phyloP scores from a whole-genome alignment of 805 yeast genomes.

The Zygosaccharomyces rouxii region DNA sequence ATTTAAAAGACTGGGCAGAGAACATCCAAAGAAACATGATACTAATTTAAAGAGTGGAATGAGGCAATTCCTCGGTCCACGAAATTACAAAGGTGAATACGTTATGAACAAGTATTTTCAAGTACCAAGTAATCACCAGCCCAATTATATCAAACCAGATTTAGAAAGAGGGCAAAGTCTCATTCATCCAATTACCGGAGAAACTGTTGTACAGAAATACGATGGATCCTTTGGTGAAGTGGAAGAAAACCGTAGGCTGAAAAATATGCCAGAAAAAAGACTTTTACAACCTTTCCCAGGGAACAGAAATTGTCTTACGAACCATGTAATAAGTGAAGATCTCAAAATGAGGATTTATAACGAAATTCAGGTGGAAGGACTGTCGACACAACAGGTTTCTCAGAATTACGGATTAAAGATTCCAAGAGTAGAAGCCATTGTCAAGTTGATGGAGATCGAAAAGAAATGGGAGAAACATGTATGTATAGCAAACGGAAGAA shows the following conservation, averaged over 20 bases:
- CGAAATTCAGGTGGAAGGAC: slow-evolving; percentile 49
- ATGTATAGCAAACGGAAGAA: slow-evolving; percentile 37
- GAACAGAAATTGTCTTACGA: slow-evolving; percentile 67
- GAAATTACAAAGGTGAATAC: slow-evolving; percentile 78
- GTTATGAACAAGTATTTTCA: slow-evolving; percentile 67
- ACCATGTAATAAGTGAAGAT: slow-evolving; percentile 51
- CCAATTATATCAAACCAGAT: slow-evolving; percentile 66
- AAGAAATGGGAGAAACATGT: slow-evolving; percentile 55
- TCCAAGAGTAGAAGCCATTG: slow-evolving; percentile 85
- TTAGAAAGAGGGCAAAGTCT: slow-evolving; percentile 41
- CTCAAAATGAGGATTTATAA: slow-evolving; percentile 57
- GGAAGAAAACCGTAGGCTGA: slow-evolving; percentile 12
- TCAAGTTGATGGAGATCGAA: slow-evolving; percentile 64
- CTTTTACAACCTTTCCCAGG: slow-evolving; percentile 74
- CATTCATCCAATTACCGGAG: slow-evolving; percentile 34
- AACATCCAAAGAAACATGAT: slow-evolving; percentile 40
- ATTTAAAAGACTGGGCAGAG: slow-evolving; percentile 40
- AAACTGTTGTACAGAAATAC: slow-evolving; percentile 24
- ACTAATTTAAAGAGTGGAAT: slow-evolving; percentile 59
- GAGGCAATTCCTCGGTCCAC: slow-evolving; percentile 77
- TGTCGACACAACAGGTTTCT: slow-evolving; percentile 69
- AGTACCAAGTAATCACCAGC: slow-evolving; percentile 62
- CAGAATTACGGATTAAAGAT: slow-evolving; percentile 73
- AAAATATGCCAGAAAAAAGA: slow-evolving; percentile 12
- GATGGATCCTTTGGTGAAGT: slow-evolving; percentile 20